Conservation (phyloP, 495 filamentous ascomycete genomes). For the Hyaloscypha hepaticicola region DNA sequence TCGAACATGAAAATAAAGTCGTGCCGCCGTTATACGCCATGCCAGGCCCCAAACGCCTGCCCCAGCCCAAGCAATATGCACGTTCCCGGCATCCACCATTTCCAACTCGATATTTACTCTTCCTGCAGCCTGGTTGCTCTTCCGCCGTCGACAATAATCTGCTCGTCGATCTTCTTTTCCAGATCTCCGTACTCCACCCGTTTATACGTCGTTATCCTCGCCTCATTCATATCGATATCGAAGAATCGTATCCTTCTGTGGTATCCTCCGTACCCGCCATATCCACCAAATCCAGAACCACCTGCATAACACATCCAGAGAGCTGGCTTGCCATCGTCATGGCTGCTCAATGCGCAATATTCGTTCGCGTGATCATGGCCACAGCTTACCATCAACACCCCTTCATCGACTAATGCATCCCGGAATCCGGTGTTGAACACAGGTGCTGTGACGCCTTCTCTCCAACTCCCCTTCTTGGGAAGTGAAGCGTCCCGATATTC, state of each 20-base stretch:
- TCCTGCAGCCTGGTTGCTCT: conserved; percentile 27
- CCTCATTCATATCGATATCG: conserved; percentile 88
- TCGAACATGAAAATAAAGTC: neutral
- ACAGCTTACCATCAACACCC: conserved; percentile 80
- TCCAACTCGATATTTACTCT: neutral
- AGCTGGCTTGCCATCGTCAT: conserved; percentile 54
- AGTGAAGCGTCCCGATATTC: conserved; percentile 65
- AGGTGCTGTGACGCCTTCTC: conserved; percentile 81
- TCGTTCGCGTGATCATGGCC: conserved; percentile 98
- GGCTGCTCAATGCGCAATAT: conserved; percentile 74
- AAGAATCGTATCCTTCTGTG: conserved; percentile 82
- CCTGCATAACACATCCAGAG: conserved; percentile 99
- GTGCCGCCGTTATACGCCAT: neutral
- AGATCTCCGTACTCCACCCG: conserved; percentile 79
- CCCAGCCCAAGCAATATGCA: neutral
- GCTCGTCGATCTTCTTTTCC: conserved; percentile 72
- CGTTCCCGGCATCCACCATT: neutral
- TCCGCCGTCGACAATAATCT: conserved; percentile 84
- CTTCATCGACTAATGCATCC: conserved; percentile 80
- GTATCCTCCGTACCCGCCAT: conserved; percentile 85
- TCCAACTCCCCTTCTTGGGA: conserved; percentile 61
- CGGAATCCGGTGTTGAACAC: conserved; percentile 84
- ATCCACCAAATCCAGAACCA: conserved; percentile 86
- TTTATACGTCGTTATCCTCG: conserved; percentile 87
- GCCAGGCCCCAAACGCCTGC: neutral